phyloP scores from a whole-genome alignment of 2,329 filamentous ascomycete genomes.

The Ophiostoma tasmaniense region DNA sequence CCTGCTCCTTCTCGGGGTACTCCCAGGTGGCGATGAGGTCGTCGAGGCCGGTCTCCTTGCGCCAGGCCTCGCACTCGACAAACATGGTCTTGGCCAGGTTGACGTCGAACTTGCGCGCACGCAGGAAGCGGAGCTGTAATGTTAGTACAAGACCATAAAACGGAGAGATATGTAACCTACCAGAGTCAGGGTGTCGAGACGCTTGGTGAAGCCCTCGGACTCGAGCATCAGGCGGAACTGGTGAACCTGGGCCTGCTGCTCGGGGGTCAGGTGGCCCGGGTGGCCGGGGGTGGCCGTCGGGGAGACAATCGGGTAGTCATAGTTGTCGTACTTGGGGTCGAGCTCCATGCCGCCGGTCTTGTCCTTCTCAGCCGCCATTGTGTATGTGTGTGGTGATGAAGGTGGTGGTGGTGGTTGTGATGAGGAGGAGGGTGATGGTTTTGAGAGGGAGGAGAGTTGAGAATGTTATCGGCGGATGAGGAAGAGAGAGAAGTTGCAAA shows the following conservation, averaged over 20 bases:
- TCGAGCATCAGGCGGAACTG: conserved; percentile 83
- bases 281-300: conserved; percentile 65
- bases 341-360: conserved; percentile 40
- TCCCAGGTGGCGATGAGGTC: conserved; percentile 72
- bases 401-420: background rate
- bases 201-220: conserved; percentile 68
- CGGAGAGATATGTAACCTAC: too few relatives aligned
- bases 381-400: background rate
- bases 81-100: conserved; percentile 77
- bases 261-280: conserved; percentile 74
- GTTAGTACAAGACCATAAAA: background rate
- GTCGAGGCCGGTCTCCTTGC: conserved; percentile 77
- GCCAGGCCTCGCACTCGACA: conserved; percentile 82
- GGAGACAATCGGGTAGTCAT: conserved; percentile 79
- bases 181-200: conserved; percentile 86
- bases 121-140: conserved; percentile 70
- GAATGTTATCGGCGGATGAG: background rate
- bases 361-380: conserved; percentile 14
- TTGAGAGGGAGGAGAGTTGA: background rate
- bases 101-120: conserved; percentile 93
- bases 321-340: conserved; percentile 91
- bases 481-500: background rate
- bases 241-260: conserved; percentile 82
- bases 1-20: conserved; percentile 73
- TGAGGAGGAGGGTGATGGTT: background rate